Evolutionary conservation across 1,284 basidiomycete genomes (phyloP).

Genomic region (Apiotrichum sp.): DNA sequence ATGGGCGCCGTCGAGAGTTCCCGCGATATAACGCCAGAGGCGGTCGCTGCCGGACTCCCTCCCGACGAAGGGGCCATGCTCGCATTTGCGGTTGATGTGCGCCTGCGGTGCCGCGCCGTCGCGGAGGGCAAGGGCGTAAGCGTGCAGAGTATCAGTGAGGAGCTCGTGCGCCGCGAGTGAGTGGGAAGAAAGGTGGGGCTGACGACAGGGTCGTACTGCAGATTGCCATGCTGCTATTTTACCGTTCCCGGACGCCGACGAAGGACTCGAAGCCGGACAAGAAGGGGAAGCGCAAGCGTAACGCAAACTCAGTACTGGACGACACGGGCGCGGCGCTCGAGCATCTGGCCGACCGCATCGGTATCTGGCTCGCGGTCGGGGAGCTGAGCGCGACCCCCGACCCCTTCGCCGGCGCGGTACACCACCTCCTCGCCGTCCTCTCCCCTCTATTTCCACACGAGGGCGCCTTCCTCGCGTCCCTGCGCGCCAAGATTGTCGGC

Average conservation of each 20-base stretch:
- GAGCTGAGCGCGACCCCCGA: slow-evolving; percentile 23
- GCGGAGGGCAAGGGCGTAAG: slow-evolving; percentile 19
- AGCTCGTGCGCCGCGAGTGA: slow-evolving; percentile 40
- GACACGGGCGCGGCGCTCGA: slow-evolving; percentile 28
- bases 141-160: slow-evolving; percentile 24
- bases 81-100: slow-evolving; percentile 19
- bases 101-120: slow-evolving; percentile 16
- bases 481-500: slow-evolving; percentile 40
- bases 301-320: slow-evolving; percentile 12
- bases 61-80: slow-evolving; percentile 19
- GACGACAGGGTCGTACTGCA: slow-evolving; percentile 33
- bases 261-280: slow-evolving; percentile 10
- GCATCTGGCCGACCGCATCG: slow-evolving; percentile 34
- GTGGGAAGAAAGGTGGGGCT: slow-evolving; percentile 1
- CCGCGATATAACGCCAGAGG: background rate
- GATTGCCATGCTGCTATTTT: slow-evolving; percentile 29
- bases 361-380: slow-evolving; percentile 40
- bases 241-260: slow-evolving; percentile 4
- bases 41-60: background rate
- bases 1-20: background rate
- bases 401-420: slow-evolving; percentile 4
- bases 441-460: slow-evolving; percentile 23
- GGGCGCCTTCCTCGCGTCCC: slow-evolving; percentile 21
- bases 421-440: slow-evolving; percentile 6
- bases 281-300: slow-evolving; percentile 9